Conservation (phyloP, 768 basidiomycete genomes). For the Lactifluus echinatus region DNA sequence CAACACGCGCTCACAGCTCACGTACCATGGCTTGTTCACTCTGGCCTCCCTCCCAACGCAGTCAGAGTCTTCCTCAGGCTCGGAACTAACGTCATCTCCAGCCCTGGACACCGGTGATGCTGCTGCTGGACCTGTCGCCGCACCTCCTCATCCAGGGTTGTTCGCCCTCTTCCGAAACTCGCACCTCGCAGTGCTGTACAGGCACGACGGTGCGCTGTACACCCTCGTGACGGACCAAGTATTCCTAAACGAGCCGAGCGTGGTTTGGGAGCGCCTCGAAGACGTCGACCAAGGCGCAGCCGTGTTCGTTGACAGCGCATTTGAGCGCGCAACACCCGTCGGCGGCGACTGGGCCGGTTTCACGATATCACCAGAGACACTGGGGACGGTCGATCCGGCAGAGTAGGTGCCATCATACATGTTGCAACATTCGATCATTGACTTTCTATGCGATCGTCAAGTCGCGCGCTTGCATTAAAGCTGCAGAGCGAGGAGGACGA, state of each 20-base stretch:
- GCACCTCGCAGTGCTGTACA: conserved; percentile 83
- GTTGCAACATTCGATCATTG: neutral
- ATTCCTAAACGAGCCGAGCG: conserved; percentile 64
- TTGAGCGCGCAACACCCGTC: conserved; percentile 52
- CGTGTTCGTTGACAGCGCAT: conserved; percentile 69
- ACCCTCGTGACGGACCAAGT: conserved; percentile 80
- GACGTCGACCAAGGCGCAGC: conserved; percentile 78
- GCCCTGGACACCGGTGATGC: conserved; percentile 23
- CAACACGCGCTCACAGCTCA: conserved; percentile 69
- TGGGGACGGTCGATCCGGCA: conserved; percentile 37
- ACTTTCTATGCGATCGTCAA: conserved; percentile 24
- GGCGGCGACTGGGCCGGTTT: conserved; percentile 79
- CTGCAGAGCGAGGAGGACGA: conserved; percentile 78
- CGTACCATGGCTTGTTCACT: conserved; percentile 80
- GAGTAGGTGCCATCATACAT: conserved; percentile 43
- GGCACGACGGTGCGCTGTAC: conserved; percentile 49
- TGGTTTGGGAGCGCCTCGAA: conserved; percentile 88
- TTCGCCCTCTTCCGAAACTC: conserved; percentile 90
- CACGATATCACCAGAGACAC: conserved; percentile 45
- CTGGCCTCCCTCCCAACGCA: conserved; percentile 36
- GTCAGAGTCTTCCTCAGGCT: neutral
- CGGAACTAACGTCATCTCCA: neutral
- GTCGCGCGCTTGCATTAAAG: conserved; percentile 60
- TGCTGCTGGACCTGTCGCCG: conserved; percentile 27
- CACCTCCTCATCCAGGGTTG: conserved; percentile 30